Conservation (phyloP, 2,329 filamentous ascomycete species). For the Penicillium capsulatum region DNA sequence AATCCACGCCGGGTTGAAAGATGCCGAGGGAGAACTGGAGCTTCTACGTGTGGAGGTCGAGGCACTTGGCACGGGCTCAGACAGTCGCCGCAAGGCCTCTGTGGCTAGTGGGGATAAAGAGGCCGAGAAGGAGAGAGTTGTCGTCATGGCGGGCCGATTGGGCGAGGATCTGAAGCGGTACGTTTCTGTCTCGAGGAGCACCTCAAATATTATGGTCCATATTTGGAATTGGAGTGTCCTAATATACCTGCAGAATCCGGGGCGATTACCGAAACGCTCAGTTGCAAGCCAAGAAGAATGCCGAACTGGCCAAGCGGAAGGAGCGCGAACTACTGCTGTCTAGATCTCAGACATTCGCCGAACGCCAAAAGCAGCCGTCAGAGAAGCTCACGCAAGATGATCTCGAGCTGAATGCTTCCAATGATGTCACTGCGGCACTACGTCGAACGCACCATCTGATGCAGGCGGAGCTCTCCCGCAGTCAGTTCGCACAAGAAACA, state of each 20-base stretch:
- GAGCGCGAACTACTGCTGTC: conserved; percentile 74
- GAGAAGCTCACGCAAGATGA: conserved; percentile 65
- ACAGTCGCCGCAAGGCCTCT: conserved; percentile 27
- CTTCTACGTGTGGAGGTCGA: conserved; percentile 72
- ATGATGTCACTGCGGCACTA: conserved; percentile 78
- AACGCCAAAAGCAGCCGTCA: conserved; percentile 28
- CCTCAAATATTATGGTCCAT: too few species aligned
- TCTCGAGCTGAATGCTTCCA: conserved; percentile 67
- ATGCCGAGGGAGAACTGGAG: conserved; percentile 79
- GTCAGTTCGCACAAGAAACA: conserved; percentile 84
- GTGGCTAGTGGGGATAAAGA: conserved; percentile 50
- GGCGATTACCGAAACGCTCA: conserved; percentile 76
- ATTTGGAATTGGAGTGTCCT: background rate
- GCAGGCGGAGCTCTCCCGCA: conserved; percentile 75
- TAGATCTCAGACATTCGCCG: conserved; percentile 35
- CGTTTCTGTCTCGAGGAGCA: too few species aligned
- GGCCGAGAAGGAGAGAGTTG: conserved; percentile 61
- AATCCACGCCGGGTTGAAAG: conserved; percentile 72
- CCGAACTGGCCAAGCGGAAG: conserved; percentile 51
- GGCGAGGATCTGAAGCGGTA: conserved; percentile 68
- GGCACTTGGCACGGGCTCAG: conserved; percentile 55
- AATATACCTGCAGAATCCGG: conserved; percentile 47
- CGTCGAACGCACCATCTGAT: conserved; percentile 83
- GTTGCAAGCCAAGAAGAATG: conserved; percentile 9
- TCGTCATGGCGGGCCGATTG: conserved; percentile 63